Evolutionary conservation across 805 yeast genomes (phyloP).

Genomic region (Candida railenensis): DNA sequence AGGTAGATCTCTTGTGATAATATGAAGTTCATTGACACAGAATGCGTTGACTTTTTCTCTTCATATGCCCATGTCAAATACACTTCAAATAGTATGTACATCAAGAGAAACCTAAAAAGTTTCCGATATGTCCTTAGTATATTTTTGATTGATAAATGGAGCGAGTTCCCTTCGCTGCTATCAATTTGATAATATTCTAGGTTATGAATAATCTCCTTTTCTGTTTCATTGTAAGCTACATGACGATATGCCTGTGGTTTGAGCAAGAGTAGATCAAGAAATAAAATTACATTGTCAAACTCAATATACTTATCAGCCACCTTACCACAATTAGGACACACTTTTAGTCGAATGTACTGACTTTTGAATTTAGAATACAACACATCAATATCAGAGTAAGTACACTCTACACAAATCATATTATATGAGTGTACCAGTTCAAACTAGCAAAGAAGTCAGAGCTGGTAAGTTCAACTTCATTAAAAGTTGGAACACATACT

Average conservation of each 20-base stretch:
- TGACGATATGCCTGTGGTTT: slow-evolving; percentile 90
- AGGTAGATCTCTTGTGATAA: slow-evolving; percentile 34
- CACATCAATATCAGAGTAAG: slow-evolving; percentile 54
- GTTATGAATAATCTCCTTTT: slow-evolving; percentile 16
- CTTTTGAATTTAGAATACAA: slow-evolving; percentile 73
- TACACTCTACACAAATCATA: slow-evolving; percentile 92
- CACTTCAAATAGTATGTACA: slow-evolving; percentile 79
- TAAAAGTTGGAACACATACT: not conserved
- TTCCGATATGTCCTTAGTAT: slow-evolving; percentile 16
- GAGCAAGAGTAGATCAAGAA: slow-evolving; percentile 77
- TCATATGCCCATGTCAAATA: slow-evolving; percentile 90
- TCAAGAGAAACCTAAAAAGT: slow-evolving; percentile 47
- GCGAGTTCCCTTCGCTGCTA: slow-evolving; percentile 16
- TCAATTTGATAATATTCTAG: slow-evolving; percentile 7
- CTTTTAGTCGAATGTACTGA: slow-evolving; percentile 75
- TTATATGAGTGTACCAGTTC: too few species aligned
- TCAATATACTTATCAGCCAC: slow-evolving; percentile 92
- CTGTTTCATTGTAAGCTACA: slow-evolving; percentile 70
- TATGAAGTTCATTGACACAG: slow-evolving; percentile 20
- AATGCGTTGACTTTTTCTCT: slow-evolving; percentile 52
- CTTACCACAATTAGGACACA: slow-evolving; percentile 67
- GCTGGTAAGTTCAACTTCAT: too few species aligned
- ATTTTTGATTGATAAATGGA: slow-evolving; percentile 8
- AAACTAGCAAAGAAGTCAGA: too few species aligned
- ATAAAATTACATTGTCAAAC: slow-evolving; percentile 77